A percentile compares a stretch with the other conserved stretches of the same genome.
phyloP scores from a whole-genome alignment of 2,329 filamentous ascomycete species.

The Botrytis deweyae region DNA sequence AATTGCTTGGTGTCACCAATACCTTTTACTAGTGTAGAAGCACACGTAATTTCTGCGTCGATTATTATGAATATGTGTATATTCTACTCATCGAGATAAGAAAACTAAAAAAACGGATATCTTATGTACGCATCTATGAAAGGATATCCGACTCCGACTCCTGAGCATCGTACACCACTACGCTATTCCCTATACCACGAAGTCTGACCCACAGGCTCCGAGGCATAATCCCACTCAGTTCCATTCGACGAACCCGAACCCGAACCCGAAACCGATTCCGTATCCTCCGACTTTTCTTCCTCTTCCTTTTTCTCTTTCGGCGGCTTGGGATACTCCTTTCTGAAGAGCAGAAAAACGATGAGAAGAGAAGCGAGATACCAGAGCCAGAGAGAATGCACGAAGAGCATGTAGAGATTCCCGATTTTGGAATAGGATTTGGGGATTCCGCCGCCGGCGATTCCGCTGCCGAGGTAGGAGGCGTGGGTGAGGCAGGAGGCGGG shows the following conservation, averaged over 20 bases:
- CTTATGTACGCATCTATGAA: background rate
- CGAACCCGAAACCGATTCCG: background rate
- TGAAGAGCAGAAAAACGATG: too few species aligned
- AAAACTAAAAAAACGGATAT: background rate
- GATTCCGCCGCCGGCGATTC: background rate
- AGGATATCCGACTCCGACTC: background rate
- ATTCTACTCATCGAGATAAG: background rate
- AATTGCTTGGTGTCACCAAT: background rate
- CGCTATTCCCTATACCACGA: accelerated
- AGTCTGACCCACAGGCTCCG: background rate
- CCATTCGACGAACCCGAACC: background rate
- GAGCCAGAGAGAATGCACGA: background rate
- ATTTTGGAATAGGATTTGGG: background rate
- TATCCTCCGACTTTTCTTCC: background rate
- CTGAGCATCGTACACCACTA: background rate
- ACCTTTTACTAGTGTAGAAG: background rate
- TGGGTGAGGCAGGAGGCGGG: background rate
- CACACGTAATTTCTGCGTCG: background rate
- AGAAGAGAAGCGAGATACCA: background rate
- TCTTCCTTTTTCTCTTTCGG: background rate
- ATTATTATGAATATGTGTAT: background rate
- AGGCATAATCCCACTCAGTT: too few species aligned
- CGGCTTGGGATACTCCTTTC: background rate
- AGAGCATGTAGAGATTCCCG: background rate
- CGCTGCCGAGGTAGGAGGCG: background rate